phyloP scores from a whole-genome alignment of 345 rosid genomes.

The Durio zibethinus region DNA sequence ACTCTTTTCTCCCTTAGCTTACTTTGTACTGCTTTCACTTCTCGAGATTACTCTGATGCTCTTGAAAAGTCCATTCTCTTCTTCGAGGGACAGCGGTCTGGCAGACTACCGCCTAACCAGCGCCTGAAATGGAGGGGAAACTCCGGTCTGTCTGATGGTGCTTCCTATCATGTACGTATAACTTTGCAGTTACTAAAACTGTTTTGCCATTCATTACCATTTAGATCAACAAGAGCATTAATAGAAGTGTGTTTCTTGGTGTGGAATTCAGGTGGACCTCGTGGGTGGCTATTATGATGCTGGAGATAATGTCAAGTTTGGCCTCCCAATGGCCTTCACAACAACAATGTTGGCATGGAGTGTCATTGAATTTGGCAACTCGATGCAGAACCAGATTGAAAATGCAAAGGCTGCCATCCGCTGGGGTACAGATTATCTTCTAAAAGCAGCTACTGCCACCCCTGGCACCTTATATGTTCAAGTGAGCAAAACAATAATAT shows the following conservation, averaged over 20 bases:
- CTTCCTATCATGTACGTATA: slow-evolving; percentile 40
- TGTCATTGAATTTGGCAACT: slow-evolving; percentile 63
- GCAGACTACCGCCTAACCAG: slow-evolving; percentile 54
- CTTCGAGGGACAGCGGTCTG: slow-evolving; percentile 77
- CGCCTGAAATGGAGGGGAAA: slow-evolving; percentile 54
- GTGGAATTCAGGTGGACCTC: slow-evolving; percentile 51
- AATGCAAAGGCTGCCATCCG: slow-evolving; percentile 57
- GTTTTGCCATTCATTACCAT: no score
- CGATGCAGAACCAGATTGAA: slow-evolving; percentile 45
- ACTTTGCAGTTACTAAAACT: neutral
- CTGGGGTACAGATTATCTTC: slow-evolving; percentile 71
- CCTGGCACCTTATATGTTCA: slow-evolving; percentile 61
- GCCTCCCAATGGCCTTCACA: slow-evolving; percentile 78
- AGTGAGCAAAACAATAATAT: slow-evolving; percentile 27
- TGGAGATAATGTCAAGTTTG: slow-evolving; percentile 77
- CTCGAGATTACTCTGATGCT: slow-evolving; percentile 56
- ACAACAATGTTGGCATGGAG: slow-evolving; percentile 73
- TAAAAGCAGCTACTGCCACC: slow-evolving; percentile 57
- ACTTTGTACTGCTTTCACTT: slow-evolving; percentile 41
- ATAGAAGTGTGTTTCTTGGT: neutral
- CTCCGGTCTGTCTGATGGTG: slow-evolving; percentile 64
- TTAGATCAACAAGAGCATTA: neutral
- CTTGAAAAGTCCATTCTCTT: slow-evolving; percentile 62
- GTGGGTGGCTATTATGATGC: slow-evolving; percentile 84
- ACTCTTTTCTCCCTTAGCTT: slow-evolving; percentile 21